Evolutionary conservation across 306 rosid species (phyloP), one percentile per base, ranked within the genome.

Genomic region (Vicia faba): DNA sequence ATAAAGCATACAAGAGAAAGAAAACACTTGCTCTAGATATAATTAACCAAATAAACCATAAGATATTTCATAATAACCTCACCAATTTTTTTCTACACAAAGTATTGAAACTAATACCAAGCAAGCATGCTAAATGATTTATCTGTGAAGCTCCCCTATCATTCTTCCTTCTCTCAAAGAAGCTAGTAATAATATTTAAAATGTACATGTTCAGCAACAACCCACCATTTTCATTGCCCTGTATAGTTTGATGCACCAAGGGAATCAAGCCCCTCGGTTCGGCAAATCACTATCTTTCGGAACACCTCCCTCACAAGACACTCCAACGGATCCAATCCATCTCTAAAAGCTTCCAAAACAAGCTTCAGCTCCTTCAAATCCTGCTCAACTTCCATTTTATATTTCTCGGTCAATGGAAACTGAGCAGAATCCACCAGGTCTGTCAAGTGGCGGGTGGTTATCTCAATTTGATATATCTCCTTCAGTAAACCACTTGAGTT

Each of bases 391-490:
- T 88, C 97, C 25, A 31, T 26, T 73, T 86, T 84, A 69, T 66
- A 90, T 55, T 86, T 91, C 33, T 86, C 91, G 2, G 87, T 51
- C 84, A 93, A 61, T 0, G 98, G 98, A 62, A 86, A 83, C 75
- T 93, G 97, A 49, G 70, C 88, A 14, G 86, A 70, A 79, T 88
- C 98, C 4, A 84, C 80, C 74, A 89, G 44, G 70, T 93, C 97
- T 3, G 90, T 89, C 84, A 86, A 45, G 68, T 53, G 86, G 40
- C 87, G 88, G 12, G 88, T 66, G 66, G 85, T 79, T 75, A 44
- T 69, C 82, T 93, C 97, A 2, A 86, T 73, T 75, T 81, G 96
- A 74, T 82, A 74, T 80, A 93, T 93, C 87, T 93, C 98, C 89
- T 76, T 87, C 85, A 93, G 67, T 79, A 93, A 80, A 12, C 91